These are phyloP conservation scores for Moniliophthora roreri DNA, from an alignment of 1,284 basidiomycete genomes.

Conservation along the genomic window DNA sequence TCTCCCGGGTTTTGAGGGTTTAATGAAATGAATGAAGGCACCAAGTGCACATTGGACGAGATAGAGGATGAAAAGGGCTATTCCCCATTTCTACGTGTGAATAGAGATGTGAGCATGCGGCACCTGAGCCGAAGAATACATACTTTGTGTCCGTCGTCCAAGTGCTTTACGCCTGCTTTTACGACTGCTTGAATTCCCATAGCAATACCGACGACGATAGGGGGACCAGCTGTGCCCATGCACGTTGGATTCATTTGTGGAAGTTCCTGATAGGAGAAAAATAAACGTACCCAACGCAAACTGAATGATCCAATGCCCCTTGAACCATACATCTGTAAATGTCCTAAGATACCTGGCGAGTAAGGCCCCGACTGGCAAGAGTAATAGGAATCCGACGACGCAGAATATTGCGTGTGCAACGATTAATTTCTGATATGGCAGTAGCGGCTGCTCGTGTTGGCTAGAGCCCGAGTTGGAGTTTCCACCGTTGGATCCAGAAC, in stretches of 20 bases:
- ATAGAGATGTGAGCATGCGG: conserved; percentile 6
- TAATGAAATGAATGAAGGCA: conserved; percentile 57
- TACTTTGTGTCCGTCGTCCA: conserved; percentile 54
- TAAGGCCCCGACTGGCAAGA: conserved; percentile 60
- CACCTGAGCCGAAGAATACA: conserved; percentile 8
- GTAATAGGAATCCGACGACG: conserved; percentile 52
- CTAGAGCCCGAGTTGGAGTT: conserved; percentile 11
- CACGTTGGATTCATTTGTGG: conserved; percentile 4
- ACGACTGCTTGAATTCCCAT: conserved; percentile 49
- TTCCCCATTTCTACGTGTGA: conserved; percentile 47
- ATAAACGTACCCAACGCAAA: conserved; percentile 36
- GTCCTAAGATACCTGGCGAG: conserved; percentile 59
- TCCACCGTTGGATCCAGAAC: conserved; percentile 11
- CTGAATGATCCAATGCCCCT: conserved; percentile 49
- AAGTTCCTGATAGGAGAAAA: neutral
- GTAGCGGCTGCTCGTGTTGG: conserved; percentile 25
- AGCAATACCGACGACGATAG: conserved; percentile 49
- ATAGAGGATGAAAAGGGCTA: conserved; percentile 62
- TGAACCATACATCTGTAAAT: conserved; percentile 56
- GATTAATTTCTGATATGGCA: conserved; percentile 41
- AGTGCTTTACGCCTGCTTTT: conserved; percentile 35
- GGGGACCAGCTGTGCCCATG: conserved; percentile 45
- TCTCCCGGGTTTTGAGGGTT: conserved; percentile 39
- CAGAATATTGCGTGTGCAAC: conserved; percentile 57
- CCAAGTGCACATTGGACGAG: conserved; percentile 58